Evolutionary conservation across 352 stramenopile species (phyloP).

Genomic region (Pythium rhizo-oryzae): DNA sequence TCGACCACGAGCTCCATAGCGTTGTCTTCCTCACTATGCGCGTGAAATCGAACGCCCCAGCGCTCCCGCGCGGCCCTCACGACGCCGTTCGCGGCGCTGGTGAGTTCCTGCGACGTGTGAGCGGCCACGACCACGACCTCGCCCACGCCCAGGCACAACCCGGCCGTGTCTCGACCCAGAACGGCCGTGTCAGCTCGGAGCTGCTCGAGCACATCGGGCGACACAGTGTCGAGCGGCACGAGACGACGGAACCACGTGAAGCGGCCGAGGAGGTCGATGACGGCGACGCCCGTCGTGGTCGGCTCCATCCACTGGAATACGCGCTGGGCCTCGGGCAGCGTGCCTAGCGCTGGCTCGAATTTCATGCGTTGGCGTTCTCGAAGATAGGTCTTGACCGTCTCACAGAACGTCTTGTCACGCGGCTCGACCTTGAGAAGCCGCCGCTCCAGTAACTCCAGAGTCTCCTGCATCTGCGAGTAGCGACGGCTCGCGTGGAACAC

Average conservation of each 20-base stretch:
- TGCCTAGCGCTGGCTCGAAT: not conserved
- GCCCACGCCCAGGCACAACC: not conserved
- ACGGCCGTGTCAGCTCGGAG: not conserved
- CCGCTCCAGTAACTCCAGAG: constrained; percentile 5
- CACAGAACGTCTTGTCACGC: constrained; percentile 1
- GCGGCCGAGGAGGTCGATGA: not conserved
- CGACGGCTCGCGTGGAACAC: not conserved
- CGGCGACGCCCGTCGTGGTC: not conserved
- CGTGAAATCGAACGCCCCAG: not conserved
- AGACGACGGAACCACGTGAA: not conserved
- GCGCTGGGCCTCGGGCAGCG: not conserved
- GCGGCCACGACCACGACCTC: not conserved
- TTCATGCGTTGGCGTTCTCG: not conserved
- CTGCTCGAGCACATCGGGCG: not conserved
- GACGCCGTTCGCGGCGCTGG: not conserved
- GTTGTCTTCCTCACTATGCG: not conserved
- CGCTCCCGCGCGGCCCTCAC: not conserved
- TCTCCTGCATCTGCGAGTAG: not conserved
- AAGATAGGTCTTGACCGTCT: not conserved
- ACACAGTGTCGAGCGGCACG: not conserved
- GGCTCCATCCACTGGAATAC: not conserved
- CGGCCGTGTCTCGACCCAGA: not conserved
- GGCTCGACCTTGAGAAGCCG: constrained; percentile 9
- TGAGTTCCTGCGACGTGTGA: not conserved
- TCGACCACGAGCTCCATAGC: constrained; percentile 1